A percentile compares a stretch with the other conserved stretches of the same genome.
phyloP scores from a whole-genome alignment of 805 yeast species.

The Ogataea parapolymorpha region DNA sequence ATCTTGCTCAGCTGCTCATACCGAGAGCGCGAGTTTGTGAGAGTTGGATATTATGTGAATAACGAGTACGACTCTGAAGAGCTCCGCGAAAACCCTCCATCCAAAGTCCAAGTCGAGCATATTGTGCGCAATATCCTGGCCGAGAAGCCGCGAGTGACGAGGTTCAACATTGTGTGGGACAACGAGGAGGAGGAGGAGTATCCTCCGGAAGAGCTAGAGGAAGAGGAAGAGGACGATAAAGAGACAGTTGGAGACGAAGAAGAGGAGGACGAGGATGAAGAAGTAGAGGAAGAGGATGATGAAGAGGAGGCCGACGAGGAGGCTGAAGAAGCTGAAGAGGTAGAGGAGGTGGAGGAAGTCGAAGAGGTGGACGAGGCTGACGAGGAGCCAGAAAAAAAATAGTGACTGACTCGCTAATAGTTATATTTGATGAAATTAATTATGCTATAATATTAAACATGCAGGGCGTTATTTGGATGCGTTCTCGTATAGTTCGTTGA shows the following conservation, averaged over 20 bases:
- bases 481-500: constrained; percentile 35
- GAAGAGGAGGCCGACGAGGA: constrained; percentile 35
- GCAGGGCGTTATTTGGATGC: not conserved
- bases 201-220: constrained; percentile 70
- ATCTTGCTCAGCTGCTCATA: constrained; percentile 90
- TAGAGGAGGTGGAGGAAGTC: constrained; percentile 30
- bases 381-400: constrained; percentile 22
- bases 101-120: constrained; percentile 88
- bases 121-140: constrained; percentile 93
- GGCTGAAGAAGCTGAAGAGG: constrained; percentile 27
- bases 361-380: constrained; percentile 16
- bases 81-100: constrained; percentile 88
- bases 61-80: constrained; percentile 96
- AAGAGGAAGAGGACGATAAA: constrained; percentile 54
- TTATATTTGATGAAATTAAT: not conserved
- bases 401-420: not conserved
- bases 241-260: constrained; percentile 59
- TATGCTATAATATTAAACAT: not conserved
- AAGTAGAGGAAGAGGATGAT: constrained; percentile 41
- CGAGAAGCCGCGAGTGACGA: constrained; percentile 95
- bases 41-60: constrained; percentile 97
- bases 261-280: constrained; percentile 51
- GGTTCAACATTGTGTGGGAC: constrained; percentile 97
- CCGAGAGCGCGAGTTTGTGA: constrained; percentile 88
- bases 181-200: constrained; percentile 65